phyloP scores from a whole-genome alignment of 2,329 filamentous ascomycete species.

The Aspergillus fumigatus region DNA sequence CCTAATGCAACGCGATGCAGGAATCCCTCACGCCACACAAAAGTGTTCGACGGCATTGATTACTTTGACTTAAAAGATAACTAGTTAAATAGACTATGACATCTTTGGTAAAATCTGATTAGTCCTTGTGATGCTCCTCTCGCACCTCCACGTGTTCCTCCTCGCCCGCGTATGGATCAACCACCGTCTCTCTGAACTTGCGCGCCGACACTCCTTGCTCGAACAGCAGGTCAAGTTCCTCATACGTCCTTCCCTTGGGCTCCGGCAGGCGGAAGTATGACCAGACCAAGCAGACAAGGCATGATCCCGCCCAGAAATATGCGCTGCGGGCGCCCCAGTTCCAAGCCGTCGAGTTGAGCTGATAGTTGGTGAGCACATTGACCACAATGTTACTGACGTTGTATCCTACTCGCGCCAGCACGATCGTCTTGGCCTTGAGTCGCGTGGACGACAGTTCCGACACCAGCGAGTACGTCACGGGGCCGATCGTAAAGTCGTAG shows the following conservation, averaged over 20 bases:
- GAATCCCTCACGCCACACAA: not conserved
- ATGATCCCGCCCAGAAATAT: conserved; percentile 42
- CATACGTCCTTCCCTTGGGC: conserved; percentile 39
- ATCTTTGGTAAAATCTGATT: no score
- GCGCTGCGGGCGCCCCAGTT: conserved; percentile 34
- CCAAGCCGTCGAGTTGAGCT: conserved; percentile 25
- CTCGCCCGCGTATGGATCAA: conserved; percentile 24
- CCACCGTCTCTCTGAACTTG: conserved; percentile 32
- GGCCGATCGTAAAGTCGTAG: conserved; percentile 53
- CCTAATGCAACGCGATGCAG: not conserved
- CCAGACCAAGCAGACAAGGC: conserved; percentile 36
- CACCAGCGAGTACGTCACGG: conserved; percentile 51
- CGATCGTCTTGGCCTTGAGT: conserved; percentile 53
- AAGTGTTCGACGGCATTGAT: not conserved
- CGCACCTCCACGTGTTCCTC: conserved; percentile 1
- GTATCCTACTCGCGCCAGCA: conserved; percentile 48
- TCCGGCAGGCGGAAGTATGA: conserved; percentile 43
- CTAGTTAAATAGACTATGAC: no score
- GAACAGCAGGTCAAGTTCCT: conserved; percentile 42
- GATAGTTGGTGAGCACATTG: conserved; percentile 58
- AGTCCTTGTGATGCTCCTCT: not conserved
- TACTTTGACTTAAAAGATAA: not conserved
- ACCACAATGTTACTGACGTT: conserved; percentile 47
- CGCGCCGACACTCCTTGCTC: conserved; percentile 35
- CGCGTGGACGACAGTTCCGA: conserved; percentile 53